Base-by-base conservation (phyloP, 306 rosid species). In the Vigna reflexopilosa region DNA sequence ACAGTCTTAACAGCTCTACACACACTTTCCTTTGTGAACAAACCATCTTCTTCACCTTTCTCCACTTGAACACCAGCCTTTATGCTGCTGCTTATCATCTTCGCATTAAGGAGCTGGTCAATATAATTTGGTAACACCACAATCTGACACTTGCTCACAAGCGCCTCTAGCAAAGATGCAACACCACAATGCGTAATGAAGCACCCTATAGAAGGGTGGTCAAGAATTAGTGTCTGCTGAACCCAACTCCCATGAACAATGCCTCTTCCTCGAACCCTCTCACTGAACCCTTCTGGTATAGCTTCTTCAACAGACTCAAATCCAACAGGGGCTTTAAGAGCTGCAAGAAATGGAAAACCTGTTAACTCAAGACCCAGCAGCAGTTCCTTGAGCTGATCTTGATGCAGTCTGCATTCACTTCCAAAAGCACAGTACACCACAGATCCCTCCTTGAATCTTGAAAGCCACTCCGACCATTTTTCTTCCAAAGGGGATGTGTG, bases 221-320 rank as follows among this genome's bases (percentile, higher is more conserved):
- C 38, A 58, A 58, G 65, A 58, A 58, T 26, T 5, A 24, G 13
- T 58, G 65, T 58, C 65, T 58, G 65, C 38, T 58, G 65, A 26
- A 58, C 65, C 38, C 65, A 58, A 58, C 65, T 16, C 16, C 65
- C 65, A 26, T 58, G 38, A 4, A 58, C 65, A 58, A 58, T 26
- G 38, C 65, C 65, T 26, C 36, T 58, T 56, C 32, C 62, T 20
- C 24, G 30, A 56, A 56, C 32, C 62, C 62, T 20, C 62, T 56
- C 62, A 3, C 9, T 4, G 62, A 56, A 56, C 30, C 62, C 62
- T 3, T 56, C 4, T 56, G 62, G 62, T 4, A 54, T 54, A 54
- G 59, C 59, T 19, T 2, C 59, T 54, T 54, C 59, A 54, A 54
- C 12, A 8, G 28, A 54, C 24, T 54, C 59, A 54, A 54, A 54